phyloP scores from a whole-genome alignment of 768 basidiomycete genomes.

The Boletus fagicola region DNA sequence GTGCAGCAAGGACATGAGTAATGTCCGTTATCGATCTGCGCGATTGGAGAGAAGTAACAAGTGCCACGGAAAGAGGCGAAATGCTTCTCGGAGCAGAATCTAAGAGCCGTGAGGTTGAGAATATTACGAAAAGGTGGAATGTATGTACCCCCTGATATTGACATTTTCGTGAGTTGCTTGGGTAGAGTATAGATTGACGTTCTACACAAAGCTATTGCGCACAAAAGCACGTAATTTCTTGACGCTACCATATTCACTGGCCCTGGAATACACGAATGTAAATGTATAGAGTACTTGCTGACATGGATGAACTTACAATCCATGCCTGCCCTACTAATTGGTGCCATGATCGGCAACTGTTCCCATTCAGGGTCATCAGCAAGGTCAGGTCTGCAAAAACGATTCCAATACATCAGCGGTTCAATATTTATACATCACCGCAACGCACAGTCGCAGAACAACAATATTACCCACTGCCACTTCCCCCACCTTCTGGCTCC shows the following conservation, averaged over 20 bases:
- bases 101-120: conserved; percentile 24
- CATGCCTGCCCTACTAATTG: conserved; percentile 42
- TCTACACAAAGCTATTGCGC: conserved; percentile 47
- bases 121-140: not conserved
- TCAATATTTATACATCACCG: not conserved
- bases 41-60: conserved; percentile 46
- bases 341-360: conserved; percentile 43
- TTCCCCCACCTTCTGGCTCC: conserved; percentile 36
- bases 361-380: conserved; percentile 52
- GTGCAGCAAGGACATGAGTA: conserved; percentile 50
- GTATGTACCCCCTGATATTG: conserved; percentile 20
- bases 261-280: conserved; percentile 39
- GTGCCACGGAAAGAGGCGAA: conserved; percentile 21
- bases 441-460: conserved; percentile 52
- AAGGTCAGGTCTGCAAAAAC: conserved; percentile 48
- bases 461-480: conserved; percentile 46
- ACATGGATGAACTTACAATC: conserved; percentile 42
- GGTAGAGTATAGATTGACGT: conserved; percentile 48
- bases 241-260: conserved; percentile 56
- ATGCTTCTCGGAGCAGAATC: conserved; percentile 29
- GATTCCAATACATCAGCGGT: not conserved
- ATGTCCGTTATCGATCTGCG: conserved; percentile 59
- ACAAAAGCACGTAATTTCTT: conserved; percentile 57
- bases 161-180: conserved; percentile 20
- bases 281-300: not conserved